Evolutionary conservation across 2,329 filamentous ascomycete species (phyloP).

Genomic region (Cucurbitaria berberidis): DNA sequence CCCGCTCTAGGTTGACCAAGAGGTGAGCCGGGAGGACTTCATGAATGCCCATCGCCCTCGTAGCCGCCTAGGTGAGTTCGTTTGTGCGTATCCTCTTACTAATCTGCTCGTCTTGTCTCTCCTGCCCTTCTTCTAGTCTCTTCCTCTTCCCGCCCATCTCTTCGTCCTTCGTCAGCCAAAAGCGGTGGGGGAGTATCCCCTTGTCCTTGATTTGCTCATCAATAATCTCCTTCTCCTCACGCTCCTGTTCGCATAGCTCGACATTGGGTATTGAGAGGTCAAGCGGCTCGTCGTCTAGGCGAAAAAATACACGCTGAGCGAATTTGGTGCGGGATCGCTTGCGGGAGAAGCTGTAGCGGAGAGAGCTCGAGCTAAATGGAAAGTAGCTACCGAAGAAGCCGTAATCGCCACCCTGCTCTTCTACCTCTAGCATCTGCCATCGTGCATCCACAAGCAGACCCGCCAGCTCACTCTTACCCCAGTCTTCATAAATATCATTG

Average conservation of each 20-base stretch:
- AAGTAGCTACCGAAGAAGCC: slow-evolving; percentile 26
- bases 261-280: slow-evolving; percentile 6
- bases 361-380: slow-evolving; percentile 16
- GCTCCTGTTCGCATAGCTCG: slow-evolving; percentile 19
- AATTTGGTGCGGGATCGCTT: slow-evolving; percentile 34
- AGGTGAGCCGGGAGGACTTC: too few relatives aligned
- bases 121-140: not conserved
- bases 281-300: slow-evolving; percentile 30
- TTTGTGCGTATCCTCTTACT: too few relatives aligned
- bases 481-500: slow-evolving; percentile 42
- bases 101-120: not conserved
- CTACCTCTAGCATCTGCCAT: slow-evolving; percentile 43
- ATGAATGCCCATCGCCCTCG: too few relatives aligned
- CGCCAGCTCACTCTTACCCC: slow-evolving; percentile 32
- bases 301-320: slow-evolving; percentile 44
- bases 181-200: slow-evolving; percentile 28
- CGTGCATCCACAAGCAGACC: slow-evolving; percentile 29
- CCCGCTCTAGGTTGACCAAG: too few relatives aligned
- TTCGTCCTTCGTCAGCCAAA: slow-evolving; percentile 25
- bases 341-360: slow-evolving; percentile 24
- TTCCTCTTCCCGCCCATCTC: slow-evolving; percentile 17
- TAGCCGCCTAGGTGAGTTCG: too few relatives aligned
- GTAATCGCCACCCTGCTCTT: slow-evolving; percentile 24
- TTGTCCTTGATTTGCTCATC: slow-evolving; percentile 26
- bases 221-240: slow-evolving; percentile 33